phyloP scores from a whole-genome alignment of 1,284 basidiomycete genomes.

The Cryptococcus sp. region DNA sequence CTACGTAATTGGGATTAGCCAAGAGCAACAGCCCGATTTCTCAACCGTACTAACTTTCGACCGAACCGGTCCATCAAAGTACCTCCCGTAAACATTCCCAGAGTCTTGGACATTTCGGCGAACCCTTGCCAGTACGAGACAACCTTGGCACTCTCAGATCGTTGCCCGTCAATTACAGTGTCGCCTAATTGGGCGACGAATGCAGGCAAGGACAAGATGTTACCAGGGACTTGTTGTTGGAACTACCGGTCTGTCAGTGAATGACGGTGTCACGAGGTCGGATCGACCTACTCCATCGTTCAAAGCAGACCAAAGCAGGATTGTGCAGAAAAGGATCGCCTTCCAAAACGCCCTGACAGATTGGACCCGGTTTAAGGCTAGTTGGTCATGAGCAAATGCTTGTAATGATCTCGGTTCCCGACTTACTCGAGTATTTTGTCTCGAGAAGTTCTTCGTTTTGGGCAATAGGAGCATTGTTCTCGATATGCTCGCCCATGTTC shows the following conservation, averaged over 20 bases:
- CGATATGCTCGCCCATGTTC: constrained; percentile 4
- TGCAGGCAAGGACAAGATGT: constrained; percentile 23
- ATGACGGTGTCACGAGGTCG: background rate
- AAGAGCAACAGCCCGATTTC: background rate
- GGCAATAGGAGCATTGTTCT: background rate
- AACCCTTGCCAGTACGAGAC: constrained; percentile 33
- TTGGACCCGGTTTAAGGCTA: constrained; percentile 9
- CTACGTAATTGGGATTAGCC: constrained; percentile 6
- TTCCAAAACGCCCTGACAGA: constrained; percentile 23
- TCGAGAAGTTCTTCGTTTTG: constrained; percentile 12
- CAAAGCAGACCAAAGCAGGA: constrained; percentile 26
- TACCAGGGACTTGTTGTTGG: constrained; percentile 32
- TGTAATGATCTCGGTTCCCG: background rate
- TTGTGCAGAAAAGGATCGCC: constrained; percentile 21
- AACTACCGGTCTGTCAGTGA: constrained; percentile 16
- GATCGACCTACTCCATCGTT: constrained; percentile 26
- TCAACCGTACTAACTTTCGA: constrained; percentile 23
- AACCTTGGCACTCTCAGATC: constrained; percentile 20
- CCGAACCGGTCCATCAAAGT: constrained; percentile 20
- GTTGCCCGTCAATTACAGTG: constrained; percentile 20
- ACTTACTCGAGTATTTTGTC: constrained; percentile 22
- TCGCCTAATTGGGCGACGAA: constrained; percentile 24
- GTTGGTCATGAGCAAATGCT: background rate
- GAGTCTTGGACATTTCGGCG: constrained; percentile 27
- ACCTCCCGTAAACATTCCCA: constrained; percentile 28